Evolutionary conservation across 2,329 filamentous ascomycete species (phyloP).

Genomic region (Magnaporthiopsis incrustans): DNA sequence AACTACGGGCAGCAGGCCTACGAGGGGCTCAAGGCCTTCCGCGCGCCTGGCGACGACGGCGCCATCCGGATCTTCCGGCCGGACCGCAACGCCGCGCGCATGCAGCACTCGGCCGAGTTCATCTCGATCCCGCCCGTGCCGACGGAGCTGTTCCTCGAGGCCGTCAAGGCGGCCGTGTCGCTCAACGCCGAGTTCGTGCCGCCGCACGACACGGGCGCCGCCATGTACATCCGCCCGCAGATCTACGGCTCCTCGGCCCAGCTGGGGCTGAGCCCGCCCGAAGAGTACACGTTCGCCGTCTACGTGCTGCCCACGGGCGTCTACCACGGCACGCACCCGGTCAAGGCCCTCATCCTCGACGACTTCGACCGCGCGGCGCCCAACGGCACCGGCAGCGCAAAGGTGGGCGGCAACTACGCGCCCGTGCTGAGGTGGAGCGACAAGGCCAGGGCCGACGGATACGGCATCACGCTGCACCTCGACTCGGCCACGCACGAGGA

Average conservation of each 20-base stretch:
- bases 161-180: conserved; percentile 71
- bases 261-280: conserved; percentile 75
- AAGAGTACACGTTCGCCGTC: conserved; percentile 87
- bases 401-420: conserved; percentile 93
- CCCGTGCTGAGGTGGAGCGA: conserved; percentile 86
- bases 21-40: conserved; percentile 97
- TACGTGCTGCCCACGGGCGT: conserved; percentile 89
- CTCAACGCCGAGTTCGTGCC: conserved; percentile 89
- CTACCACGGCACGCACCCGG: conserved; percentile 83
- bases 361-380: conserved; percentile 93
- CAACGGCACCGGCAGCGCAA: conserved; percentile 82
- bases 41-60: conserved; percentile 53
- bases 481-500: conserved; percentile 78
- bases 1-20: conserved; percentile 98
- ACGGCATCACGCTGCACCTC: conserved; percentile 88
- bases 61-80: conserved; percentile 83
- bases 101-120: conserved; percentile 77
- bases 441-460: conserved; percentile 68
- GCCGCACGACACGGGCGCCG: conserved; percentile 78
- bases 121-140: conserved; percentile 80
- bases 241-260: conserved; percentile 84
- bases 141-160: conserved; percentile 64
- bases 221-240: conserved; percentile 87
- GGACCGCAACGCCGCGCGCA: conserved; percentile 70
- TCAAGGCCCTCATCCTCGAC: conserved; percentile 82